Evolutionary conservation across 768 basidiomycete genomes (phyloP), one percentile per base, ranked within the genome.

Genomic region (Kwoniella dejecticola): DNA sequence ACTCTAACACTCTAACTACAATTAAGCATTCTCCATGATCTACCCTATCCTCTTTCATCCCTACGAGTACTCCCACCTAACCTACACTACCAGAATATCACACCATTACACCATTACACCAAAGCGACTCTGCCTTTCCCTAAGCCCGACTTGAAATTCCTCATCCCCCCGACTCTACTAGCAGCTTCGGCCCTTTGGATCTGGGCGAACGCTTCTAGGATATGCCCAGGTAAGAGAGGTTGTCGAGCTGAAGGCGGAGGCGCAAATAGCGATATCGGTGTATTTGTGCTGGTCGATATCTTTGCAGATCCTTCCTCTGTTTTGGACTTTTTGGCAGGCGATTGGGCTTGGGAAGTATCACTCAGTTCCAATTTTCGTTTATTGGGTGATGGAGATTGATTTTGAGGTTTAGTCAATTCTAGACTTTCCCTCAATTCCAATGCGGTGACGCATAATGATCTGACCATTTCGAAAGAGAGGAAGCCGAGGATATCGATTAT

Each of bases 401-500:
- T 19, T 27, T 49, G 15, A 52, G 61, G 66, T 33, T 48, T 44
- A 41, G 42, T 62, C 36, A 46, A 36, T 48, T 69, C 69, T 21
- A 72, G 52, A 46, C 65, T 55, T 24, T 73, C 70, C 47, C 77
- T 52, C 70, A 93, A 88, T 29, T 88, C 85, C 36, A 93, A 84
- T 1, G 91, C 94, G 1, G 89, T 90, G 41, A 95, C 83, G 0
- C 91, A 93, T 48, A 98, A 84, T 2, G 91, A 90, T 52, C 93
- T 88, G 29, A 97, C 93, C 88, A 95, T 93, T 79, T 98, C 94
- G 79, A 95, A 98, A 0, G 91, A 89, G 44, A 98, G 86, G 81
- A 97, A 98, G 24, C 94, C 94, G 70, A 97, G 91, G 61, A 96
- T 94, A 74, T 98, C 94, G 71, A 94, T 83, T 2, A 94, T 93